Evolutionary conservation across 129 eudicot genomes (phyloP).

Genomic region (Pittosporum tobira): DNA sequence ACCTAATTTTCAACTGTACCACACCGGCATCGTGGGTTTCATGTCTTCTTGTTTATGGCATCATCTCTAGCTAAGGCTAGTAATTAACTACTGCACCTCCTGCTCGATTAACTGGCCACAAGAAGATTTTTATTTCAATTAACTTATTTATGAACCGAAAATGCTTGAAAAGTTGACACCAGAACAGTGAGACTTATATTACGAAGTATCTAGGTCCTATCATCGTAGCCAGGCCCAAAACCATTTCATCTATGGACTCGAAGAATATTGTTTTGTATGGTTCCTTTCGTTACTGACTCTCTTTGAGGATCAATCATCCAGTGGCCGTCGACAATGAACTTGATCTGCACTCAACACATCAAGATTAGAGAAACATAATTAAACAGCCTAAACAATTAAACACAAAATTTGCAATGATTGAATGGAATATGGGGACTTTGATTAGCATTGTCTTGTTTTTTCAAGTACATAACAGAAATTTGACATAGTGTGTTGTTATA

Average conservation of each 20-base stretch:
- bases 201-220: constrained; percentile 19
- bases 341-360: constrained; percentile 48
- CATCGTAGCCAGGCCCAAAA: not conserved
- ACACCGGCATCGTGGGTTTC: constrained; percentile 5
- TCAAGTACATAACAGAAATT: too few species aligned
- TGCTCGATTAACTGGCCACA: not conserved
- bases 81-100: not conserved
- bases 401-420: not conserved
- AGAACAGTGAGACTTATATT: not conserved
- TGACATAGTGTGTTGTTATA: too few species aligned
- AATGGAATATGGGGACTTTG: too few species aligned
- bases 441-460: too few species aligned
- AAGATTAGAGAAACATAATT: not conserved
- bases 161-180: not conserved
- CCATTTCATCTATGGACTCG: constrained; percentile 51
- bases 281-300: constrained; percentile 44
- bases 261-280: constrained; percentile 67
- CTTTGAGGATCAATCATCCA: constrained; percentile 83
- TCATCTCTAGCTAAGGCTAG: not conserved
- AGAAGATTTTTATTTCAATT: too few species aligned
- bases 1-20: not conserved
- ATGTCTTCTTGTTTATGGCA: constrained; percentile 1
- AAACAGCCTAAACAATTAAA: not conserved
- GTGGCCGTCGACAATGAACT: constrained; percentile 76
- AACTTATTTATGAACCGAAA: not conserved